Percentiles rank a stretch among this genome's conserved stretches.
phyloP scores from a whole-genome alignment of 352 stramenopile genomes.

The Detonula confervacea region DNA sequence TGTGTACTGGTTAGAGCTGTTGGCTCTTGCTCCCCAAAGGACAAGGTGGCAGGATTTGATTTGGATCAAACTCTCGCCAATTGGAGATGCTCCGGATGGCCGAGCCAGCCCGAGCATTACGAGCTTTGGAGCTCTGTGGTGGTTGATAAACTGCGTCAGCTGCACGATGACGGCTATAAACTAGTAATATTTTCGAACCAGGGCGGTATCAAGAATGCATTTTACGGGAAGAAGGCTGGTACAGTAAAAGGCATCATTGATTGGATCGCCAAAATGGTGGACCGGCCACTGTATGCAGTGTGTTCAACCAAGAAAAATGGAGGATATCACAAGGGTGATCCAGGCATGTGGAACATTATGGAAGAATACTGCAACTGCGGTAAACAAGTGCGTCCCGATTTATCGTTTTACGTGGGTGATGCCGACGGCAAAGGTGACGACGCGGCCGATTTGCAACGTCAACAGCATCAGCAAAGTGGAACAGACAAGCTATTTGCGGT shows the following conservation, averaged over 20 bases:
- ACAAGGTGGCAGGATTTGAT: slow-evolving; percentile 79
- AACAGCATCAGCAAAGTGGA: slow-evolving; percentile 65
- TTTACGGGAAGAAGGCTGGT: slow-evolving; percentile 72
- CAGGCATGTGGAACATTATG: slow-evolving; percentile 71
- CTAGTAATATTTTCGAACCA: slow-evolving; percentile 81
- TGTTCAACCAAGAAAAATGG: slow-evolving; percentile 60
- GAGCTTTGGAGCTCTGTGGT: slow-evolving; percentile 72
- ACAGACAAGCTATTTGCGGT: slow-evolving; percentile 75
- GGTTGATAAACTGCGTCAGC: slow-evolving; percentile 57
- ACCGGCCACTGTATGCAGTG: slow-evolving; percentile 68
- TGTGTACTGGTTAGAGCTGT: slow-evolving; percentile 44
- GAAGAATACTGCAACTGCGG: slow-evolving; percentile 51
- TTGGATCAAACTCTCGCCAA: slow-evolving; percentile 77
- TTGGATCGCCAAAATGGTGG: slow-evolving; percentile 65
- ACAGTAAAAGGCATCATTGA: slow-evolving; percentile 71
- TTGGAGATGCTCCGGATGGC: slow-evolving; percentile 59
- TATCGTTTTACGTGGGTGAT: slow-evolving; percentile 84
- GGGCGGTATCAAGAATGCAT: slow-evolving; percentile 65
- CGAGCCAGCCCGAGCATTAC: slow-evolving; percentile 65
- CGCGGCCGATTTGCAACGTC: slow-evolving; percentile 1
- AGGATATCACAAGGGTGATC: slow-evolving; percentile 78
- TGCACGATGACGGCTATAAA: slow-evolving; percentile 72
- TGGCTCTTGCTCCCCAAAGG: slow-evolving; percentile 12
- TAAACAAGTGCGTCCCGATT: slow-evolving; percentile 36
- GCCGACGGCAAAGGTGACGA: slow-evolving; percentile 44